Base-by-base conservation (phyloP, 164 flowering plant genomes). In the Vitis riparia region DNA sequence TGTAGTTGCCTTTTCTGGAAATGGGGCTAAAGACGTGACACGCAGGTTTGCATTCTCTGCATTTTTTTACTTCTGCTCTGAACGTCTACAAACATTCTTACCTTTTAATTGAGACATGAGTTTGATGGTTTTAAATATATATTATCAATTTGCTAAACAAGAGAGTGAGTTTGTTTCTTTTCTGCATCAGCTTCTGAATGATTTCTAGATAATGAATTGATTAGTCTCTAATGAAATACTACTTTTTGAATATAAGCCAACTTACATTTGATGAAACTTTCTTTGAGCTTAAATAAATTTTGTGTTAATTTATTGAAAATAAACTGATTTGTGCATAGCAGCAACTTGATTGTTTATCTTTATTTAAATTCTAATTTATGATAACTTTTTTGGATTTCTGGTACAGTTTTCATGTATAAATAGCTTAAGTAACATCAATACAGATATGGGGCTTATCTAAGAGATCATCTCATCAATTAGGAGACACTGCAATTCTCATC, bases 21-120 rank as follows among this genome's bases (percentile, higher is more conserved):
- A 60, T 74, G 98, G 98, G 11, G 99, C 96, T 72, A 95, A 95
- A 84, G 99, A 95, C 74, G 97, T 95, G 67, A 95, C 98, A 5
- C 99, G 94, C 87, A 95, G 99, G 99, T 94, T 76, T 52, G 15
- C 59, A 57, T 73, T 71, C 62, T n/a, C 58, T 57, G 37, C 9
- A 16, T 67, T 27, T 30, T 9, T 47, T 15, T 51, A 37, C 7
- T 5, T 5, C 11, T 12, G 37, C 32, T 32, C 16, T 55, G 29
- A 11, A 29, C n/a, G 44, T 27, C 61, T 71, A 49, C 7, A 3
- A 56, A 51, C 60, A 6, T 52, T 27, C 7, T 37, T 37, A 37
- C 44, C 44, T 53, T 23, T 53, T 63, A 49, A 49, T 17, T 17
- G 66, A 17, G 55, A 15, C 23, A 1, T 23, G 12, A 15, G 44